Conservation (phyloP, 2,329 filamentous ascomycete species). For the Ophiostoma himal-ulmi region DNA sequence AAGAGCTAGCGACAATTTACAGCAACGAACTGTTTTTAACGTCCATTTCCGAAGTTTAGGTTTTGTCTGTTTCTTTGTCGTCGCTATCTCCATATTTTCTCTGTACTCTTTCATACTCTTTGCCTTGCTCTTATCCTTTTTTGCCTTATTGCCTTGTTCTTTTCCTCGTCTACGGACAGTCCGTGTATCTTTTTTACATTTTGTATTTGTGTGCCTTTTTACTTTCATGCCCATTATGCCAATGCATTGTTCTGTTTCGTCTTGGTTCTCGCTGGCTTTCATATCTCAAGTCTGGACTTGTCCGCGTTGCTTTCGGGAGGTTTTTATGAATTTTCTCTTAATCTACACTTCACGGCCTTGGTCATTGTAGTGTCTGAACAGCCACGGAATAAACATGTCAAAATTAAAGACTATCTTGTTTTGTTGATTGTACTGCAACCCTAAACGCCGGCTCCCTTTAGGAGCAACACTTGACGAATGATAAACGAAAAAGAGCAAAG, state of each 20-base stretch:
- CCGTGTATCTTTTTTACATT: not conserved
- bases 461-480: not conserved
- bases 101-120: not conserved
- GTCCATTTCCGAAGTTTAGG: not conserved
- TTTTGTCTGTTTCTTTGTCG: too few species aligned
- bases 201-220: not conserved
- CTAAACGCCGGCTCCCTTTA: not conserved
- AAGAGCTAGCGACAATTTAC: not conserved
- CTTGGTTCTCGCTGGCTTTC: not conserved
- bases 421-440: not conserved
- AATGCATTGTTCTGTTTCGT: not conserved
- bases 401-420: not conserved
- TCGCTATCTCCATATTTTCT: too few species aligned
- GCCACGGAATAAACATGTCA: not conserved
- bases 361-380: not conserved
- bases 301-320: too few species aligned
- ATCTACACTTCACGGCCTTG: too few species aligned
- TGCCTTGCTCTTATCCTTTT: not conserved
- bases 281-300: not conserved
- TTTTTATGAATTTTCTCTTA: too few species aligned
- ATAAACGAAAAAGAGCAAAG: not conserved
- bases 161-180: not conserved
- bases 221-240: not conserved
- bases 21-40: not conserved
- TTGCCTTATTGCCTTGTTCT: not conserved